phyloP scores from a whole-genome alignment of 306 rosid genomes.

The Vicia villosa region DNA sequence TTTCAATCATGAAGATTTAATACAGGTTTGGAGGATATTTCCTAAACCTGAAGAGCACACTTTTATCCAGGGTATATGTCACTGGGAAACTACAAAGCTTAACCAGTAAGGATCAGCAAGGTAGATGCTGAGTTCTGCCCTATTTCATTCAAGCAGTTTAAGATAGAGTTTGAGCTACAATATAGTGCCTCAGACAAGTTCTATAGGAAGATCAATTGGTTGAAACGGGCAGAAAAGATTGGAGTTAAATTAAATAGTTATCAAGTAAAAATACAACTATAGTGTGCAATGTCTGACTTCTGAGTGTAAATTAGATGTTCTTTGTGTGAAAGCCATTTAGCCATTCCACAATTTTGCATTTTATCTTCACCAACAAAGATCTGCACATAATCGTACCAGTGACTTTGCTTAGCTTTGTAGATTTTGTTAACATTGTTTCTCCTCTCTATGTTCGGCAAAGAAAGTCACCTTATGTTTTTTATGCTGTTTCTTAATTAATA shows the following conservation, averaged over 20 bases:
- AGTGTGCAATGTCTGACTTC: too few species aligned
- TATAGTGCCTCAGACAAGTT: neutral
- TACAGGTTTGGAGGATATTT: neutral
- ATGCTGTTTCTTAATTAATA: conserved; percentile 26
- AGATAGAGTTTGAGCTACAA: neutral
- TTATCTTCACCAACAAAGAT: conserved; percentile 8
- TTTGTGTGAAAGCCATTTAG: neutral
- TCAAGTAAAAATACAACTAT: neutral
- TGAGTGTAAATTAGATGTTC: too few species aligned
- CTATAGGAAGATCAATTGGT: neutral
- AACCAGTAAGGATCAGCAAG: neutral
- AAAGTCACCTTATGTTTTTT: neutral
- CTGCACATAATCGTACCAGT: neutral
- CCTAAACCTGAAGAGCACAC: neutral
- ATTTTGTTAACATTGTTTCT: neutral
- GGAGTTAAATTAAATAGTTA: neutral
- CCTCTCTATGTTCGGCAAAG: conserved; percentile 1
- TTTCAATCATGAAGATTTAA: neutral
- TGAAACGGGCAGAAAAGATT: neutral
- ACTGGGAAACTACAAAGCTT: neutral
- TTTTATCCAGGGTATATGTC: neutral
- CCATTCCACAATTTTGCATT: neutral
- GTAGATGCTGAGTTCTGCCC: neutral
- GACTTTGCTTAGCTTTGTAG: neutral
- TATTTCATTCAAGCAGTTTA: conserved; percentile 1